Evolutionary conservation across 75 land plant genomes (phyloP).

Genomic region (Selaginella tamariscina): DNA sequence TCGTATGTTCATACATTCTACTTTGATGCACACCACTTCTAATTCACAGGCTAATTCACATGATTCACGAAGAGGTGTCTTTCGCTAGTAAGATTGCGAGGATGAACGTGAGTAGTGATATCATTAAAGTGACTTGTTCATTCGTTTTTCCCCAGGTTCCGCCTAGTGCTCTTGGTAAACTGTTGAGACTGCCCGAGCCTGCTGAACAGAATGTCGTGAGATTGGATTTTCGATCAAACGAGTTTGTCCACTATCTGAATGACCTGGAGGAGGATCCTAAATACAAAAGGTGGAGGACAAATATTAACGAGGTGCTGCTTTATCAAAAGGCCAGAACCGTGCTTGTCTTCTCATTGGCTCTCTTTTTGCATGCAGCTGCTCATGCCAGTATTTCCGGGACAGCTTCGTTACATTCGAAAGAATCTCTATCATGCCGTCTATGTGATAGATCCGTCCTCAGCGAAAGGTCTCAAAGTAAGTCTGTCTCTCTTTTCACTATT

Average conservation of each 20-base stretch:
- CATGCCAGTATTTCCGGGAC: conserved; percentile 95
- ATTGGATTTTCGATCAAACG: conserved; percentile 71
- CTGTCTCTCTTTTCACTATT: background rate
- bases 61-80: conserved; percentile 74
- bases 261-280: conserved; percentile 78
- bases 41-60: conserved; percentile 43
- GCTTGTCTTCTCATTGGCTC: background rate
- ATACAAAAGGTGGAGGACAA: conserved; percentile 85
- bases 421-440: conserved; percentile 89
- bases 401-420: conserved; percentile 85
- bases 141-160: conserved; percentile 46
- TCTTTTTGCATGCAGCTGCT: conserved; percentile 42
- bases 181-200: conserved; percentile 47
- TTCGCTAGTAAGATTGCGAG: conserved; percentile 56
- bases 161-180: conserved; percentile 27
- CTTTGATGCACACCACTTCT: background rate
- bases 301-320: conserved; percentile 64
- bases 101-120: conserved; percentile 42
- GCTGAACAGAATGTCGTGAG: conserved; percentile 46
- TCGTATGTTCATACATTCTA: background rate
- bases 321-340: background rate
- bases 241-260: conserved; percentile 77
- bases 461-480: conserved; percentile 56
- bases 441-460: conserved; percentile 79
- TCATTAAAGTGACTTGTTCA: background rate